Percentiles rank a stretch among this genome's conserved stretches.
Evolutionary conservation across 2,329 filamentous ascomycete species (phyloP).

Genomic region (Claviceps lovelessii): DNA sequence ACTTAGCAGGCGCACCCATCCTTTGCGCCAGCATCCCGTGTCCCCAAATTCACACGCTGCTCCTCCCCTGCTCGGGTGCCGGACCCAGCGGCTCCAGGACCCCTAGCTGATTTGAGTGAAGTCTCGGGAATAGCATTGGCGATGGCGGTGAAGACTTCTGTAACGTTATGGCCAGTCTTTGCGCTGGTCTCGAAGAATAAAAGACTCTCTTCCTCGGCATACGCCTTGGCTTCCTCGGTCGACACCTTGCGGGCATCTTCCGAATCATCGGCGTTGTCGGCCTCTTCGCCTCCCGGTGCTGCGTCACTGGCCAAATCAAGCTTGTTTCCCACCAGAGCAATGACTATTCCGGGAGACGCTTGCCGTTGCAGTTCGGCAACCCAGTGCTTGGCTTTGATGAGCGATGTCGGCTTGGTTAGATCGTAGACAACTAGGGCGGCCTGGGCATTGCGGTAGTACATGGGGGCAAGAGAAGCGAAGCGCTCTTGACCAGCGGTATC

Average conservation of each 20-base stretch:
- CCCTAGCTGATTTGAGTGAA: constrained; percentile 76
- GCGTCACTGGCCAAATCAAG: constrained; percentile 65
- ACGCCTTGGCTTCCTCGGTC: constrained; percentile 79
- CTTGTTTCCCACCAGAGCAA: constrained; percentile 94
- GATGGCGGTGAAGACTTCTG: constrained; percentile 94
- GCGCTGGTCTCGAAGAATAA: constrained; percentile 97
- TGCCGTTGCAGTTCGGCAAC: constrained; percentile 94
- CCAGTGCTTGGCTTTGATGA: constrained; percentile 97
- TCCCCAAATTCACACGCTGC: constrained; percentile 69
- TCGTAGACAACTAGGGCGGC: constrained; percentile 97
- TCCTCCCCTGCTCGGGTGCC: constrained; percentile 49
- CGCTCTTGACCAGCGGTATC: constrained; percentile 96
- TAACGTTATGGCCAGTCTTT: constrained; percentile 88
- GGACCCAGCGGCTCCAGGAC: constrained; percentile 48
- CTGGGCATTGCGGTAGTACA: constrained; percentile 99
- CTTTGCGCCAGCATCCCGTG: constrained; percentile 61
- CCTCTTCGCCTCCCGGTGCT: constrained; percentile 31
- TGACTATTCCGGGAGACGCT: constrained; percentile 90
- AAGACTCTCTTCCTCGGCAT: constrained; percentile 86
- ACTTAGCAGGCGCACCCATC: constrained; percentile 77
- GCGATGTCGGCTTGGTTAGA: constrained; percentile 86
- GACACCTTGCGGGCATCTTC: constrained; percentile 76
- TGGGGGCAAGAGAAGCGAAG: constrained; percentile 88
- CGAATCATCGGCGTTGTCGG: constrained; percentile 44
- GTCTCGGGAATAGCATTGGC: constrained; percentile 97